These are phyloP conservation scores for Dissophora globulifera DNA, from an alignment of 192 early-diverging fungal species.

Conservation along the genomic window DNA sequence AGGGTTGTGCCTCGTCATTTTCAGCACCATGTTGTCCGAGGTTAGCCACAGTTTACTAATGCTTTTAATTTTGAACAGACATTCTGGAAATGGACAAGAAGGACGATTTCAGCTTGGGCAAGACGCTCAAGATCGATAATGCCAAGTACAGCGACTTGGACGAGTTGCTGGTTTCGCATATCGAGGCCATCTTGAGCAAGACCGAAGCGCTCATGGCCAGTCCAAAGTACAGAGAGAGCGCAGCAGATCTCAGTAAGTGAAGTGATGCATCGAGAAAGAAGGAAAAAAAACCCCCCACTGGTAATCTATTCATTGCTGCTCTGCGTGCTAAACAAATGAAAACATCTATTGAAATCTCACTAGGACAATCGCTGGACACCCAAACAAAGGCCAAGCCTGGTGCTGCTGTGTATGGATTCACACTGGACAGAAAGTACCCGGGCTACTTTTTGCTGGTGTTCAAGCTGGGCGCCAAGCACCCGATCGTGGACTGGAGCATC, in stretches of 20 bases:
- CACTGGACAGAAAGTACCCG: slow-evolving; percentile 70
- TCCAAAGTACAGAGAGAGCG: slow-evolving; percentile 81
- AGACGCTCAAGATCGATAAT: slow-evolving; percentile 73
- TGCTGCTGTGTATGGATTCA: slow-evolving; percentile 87
- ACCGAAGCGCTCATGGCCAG: slow-evolving; percentile 76
- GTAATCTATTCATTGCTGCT: background rate
- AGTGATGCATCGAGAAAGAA: too few relatives aligned
- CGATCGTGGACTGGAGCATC: slow-evolving; percentile 75
- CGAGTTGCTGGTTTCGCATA: slow-evolving; percentile 88
- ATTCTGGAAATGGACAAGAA: slow-evolving; percentile 77
- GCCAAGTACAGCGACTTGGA: slow-evolving; percentile 87
- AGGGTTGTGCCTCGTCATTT: too few relatives aligned
- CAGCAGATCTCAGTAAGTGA: slow-evolving; percentile 68
- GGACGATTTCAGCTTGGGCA: slow-evolving; percentile 76
- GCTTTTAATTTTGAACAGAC: slow-evolving; percentile 54
- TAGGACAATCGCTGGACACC: slow-evolving; percentile 59
- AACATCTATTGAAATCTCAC: too few relatives aligned
- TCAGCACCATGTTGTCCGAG: too few relatives aligned
- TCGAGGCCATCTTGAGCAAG: slow-evolving; percentile 83
- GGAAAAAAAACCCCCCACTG: too few relatives aligned
- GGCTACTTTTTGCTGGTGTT: slow-evolving; percentile 83
- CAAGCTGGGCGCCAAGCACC: slow-evolving; percentile 74
- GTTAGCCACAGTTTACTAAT: too few relatives aligned
- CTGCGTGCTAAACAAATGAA: too few relatives aligned
- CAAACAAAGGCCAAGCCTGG: slow-evolving; percentile 66